A percentile compares a stretch with the other conserved stretches of the same genome.
Evolutionary conservation across 1,284 basidiomycete species (phyloP).

Genomic region (Puccinia sorghi): DNA sequence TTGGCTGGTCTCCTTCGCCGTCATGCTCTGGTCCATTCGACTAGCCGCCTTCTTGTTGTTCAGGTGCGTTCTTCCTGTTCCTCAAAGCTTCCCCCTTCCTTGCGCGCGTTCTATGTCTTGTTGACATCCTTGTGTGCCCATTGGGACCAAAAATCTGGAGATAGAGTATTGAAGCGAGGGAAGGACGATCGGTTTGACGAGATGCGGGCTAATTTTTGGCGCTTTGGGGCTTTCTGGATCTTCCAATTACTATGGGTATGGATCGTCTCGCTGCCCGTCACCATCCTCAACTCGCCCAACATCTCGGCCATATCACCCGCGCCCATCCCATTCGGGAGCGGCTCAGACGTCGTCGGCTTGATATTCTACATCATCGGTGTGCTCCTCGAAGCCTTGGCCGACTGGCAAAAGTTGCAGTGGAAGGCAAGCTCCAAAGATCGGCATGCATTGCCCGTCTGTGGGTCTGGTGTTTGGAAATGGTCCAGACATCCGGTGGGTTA

Average conservation of each 20-base stretch:
- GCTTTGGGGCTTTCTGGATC: constrained; percentile 64
- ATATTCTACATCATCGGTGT: constrained; percentile 69
- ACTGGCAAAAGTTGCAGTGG: constrained; percentile 64
- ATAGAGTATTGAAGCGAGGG: constrained; percentile 68
- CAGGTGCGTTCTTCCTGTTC: constrained; percentile 62
- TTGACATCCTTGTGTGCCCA: too few relatives aligned
- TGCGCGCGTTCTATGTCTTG: too few relatives aligned
- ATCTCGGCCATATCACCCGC: constrained; percentile 62
- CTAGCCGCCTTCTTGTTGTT: constrained; percentile 61
- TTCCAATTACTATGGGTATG: constrained; percentile 67
- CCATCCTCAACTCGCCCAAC: constrained; percentile 69
- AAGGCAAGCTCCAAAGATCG: not conserved
- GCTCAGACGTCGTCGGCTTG: constrained; percentile 69
- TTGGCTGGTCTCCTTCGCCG: constrained; percentile 62
- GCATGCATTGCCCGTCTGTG: constrained; percentile 9
- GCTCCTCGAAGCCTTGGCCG: constrained; percentile 66
- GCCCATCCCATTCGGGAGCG: constrained; percentile 65
- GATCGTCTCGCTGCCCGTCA: constrained; percentile 67
- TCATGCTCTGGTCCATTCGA: constrained; percentile 68
- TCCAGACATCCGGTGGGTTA: constrained; percentile 39
- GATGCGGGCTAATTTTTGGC: constrained; percentile 68
- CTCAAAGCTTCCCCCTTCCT: not conserved
- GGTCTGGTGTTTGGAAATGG: constrained; percentile 33
- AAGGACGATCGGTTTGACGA: constrained; percentile 70
- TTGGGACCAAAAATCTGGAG: not conserved